Base-by-base conservation (phyloP, 257 asterid genomes). In the Salvia rosmarinus region DNA sequence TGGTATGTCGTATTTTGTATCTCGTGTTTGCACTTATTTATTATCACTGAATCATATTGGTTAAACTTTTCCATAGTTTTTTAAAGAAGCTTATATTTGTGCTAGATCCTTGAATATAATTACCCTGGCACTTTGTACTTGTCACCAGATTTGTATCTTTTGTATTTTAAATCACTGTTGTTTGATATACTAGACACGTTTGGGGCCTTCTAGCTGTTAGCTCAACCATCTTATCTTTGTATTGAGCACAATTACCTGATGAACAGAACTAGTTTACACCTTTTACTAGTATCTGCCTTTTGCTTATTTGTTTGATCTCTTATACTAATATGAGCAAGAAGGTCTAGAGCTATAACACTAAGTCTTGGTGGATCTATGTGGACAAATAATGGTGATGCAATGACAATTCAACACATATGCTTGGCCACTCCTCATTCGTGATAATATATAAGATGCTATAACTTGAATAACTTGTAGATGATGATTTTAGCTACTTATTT, bases 1-100 rank as follows among this genome's bases (percentile, higher is more conserved):
- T 80, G 97, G 99, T 95, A 91, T 65, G 72, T 54, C 72, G 74
- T 76, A 50, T 16, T 54, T 67, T 11, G 42, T 57, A 50, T 16
- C 58, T 67, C 13, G 42, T 57, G 34, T 46, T 21, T 62, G 37
- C 19, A 35, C 34, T n/a, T 56, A n/a, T 14, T 51, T 37, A n/a
- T 61, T 12, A 47, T 47, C 57, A 40, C 67, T 9, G 14, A 52
- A 58, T 65, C 62, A 21, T 57, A 32, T 30, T 72, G 20, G 55
- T 72, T 25, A 59, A 50, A 34, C 30, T 71, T 21, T 69, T 20
- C 11, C n/a, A n/a, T n/a, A n/a, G n/a, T 5, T 63, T 25, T 2
- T 56, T 10, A 54, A 9, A 35, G 49, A 61, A 37, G 49, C 10
- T 32, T 55, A 9, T 19, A 19, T 23, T 16, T 20, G 2, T 62